Percentiles rank a stretch among this genome's conserved stretches.
Conservation (phyloP, 2,329 filamentous ascomycete genomes). For the Aschersonia sp. region DNA sequence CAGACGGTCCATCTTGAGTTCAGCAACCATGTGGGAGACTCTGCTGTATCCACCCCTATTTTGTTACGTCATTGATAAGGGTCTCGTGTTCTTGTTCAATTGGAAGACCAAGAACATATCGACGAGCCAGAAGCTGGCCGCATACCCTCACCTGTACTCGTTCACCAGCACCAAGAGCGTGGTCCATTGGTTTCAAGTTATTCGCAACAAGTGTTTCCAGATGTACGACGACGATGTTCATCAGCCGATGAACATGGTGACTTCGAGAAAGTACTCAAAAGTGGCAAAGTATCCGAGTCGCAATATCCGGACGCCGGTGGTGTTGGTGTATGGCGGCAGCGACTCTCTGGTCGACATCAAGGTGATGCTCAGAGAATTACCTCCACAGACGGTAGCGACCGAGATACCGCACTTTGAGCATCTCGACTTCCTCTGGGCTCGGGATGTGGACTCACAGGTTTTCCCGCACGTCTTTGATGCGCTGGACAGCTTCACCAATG, state of each 20-base stretch:
- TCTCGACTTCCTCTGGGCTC: slow-evolving; percentile 89
- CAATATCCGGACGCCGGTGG: slow-evolving; percentile 92
- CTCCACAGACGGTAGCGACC: slow-evolving; percentile 68
- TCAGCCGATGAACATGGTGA: slow-evolving; percentile 55
- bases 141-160: slow-evolving; percentile 90
- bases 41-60: slow-evolving; percentile 92
- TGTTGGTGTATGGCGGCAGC: slow-evolving; percentile 82
- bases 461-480: slow-evolving; percentile 89
- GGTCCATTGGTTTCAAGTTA: slow-evolving; percentile 99
- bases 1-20: slow-evolving; percentile 77
- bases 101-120: slow-evolving; percentile 81
- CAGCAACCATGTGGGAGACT: slow-evolving; percentile 93
- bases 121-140: slow-evolving; percentile 77
- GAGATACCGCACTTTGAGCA: slow-evolving; percentile 91
- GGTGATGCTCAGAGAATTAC: slow-evolving; percentile 81
- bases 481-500: slow-evolving; percentile 53
- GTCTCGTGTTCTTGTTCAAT: slow-evolving; percentile 71
- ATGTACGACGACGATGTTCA: slow-evolving; percentile 97
- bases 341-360: slow-evolving; percentile 91
- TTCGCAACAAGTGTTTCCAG: slow-evolving; percentile 88
- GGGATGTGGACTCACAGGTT: slow-evolving; percentile 68
- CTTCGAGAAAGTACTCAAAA: slow-evolving; percentile 77
- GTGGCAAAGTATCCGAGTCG: slow-evolving; percentile 91
- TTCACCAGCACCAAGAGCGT: slow-evolving; percentile 95
- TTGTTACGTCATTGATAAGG: slow-evolving; percentile 70